A percentile compares a stretch with the other conserved stretches of the same genome.
Evolutionary conservation across 371 early-diverging fungal genomes (phyloP).

Genomic region (Lichtheimia corymbifera): DNA sequence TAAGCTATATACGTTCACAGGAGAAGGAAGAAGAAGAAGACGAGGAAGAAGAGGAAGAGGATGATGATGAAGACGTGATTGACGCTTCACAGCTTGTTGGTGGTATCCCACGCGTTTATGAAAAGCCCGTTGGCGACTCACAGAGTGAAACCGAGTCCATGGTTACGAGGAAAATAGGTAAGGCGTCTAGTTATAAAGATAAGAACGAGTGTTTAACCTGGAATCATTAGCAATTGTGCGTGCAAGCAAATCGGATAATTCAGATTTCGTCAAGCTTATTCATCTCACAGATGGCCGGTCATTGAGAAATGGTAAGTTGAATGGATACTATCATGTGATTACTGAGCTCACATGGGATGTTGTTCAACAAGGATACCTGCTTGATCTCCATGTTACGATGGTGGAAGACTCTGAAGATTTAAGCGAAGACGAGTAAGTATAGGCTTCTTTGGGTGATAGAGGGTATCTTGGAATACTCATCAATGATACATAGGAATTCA

Average conservation of each 20-base stretch:
- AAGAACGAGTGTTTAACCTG: neutral
- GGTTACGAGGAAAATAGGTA: neutral
- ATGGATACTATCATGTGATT: neutral
- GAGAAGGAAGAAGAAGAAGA: conserved; percentile 16
- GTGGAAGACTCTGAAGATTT: conserved; percentile 17
- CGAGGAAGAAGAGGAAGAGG: conserved; percentile 22
- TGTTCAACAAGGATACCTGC: conserved; percentile 7
- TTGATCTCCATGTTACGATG: conserved; percentile 42
- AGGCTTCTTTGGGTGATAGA: no score
- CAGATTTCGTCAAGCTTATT: conserved; percentile 28
- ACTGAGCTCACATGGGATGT: neutral
- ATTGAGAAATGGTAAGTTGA: conserved; percentile 11
- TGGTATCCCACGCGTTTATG: neutral
- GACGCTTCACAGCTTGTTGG: conserved; percentile 6
- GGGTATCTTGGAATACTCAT: neutral
- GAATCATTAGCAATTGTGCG: conserved; percentile 11
- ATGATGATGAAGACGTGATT: conserved; percentile 7
- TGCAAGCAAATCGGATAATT: conserved; percentile 12
- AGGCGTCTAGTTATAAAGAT: neutral
- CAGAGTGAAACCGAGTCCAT: neutral
- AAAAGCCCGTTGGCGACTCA: neutral
- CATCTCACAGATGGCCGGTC: conserved; percentile 15
- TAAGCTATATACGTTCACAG: conserved; percentile 1
- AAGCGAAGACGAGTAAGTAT: conserved; percentile 19
- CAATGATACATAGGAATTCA: neutral